Base-by-base conservation (phyloP, 129 eudicot genomes). In the Calendula officinalis region DNA sequence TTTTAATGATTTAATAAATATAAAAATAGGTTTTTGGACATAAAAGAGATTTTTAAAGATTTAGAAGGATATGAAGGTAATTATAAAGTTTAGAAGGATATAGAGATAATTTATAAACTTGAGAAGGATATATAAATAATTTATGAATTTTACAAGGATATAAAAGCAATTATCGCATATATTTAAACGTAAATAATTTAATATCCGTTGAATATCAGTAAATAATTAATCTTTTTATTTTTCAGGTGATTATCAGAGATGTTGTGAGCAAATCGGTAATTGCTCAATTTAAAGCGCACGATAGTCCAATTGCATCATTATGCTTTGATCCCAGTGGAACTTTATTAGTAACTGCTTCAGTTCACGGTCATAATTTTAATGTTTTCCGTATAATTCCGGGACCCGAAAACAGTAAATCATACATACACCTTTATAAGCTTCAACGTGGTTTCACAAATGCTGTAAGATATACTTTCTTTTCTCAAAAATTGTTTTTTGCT, bases 401-500 rank as follows among this genome's bases (percentile, higher is more conserved):
- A 22, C 43, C 66, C 56, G 85, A 80, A 68, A 64, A 78, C 5
- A 72, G 76, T 34, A 51, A 84, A 66, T 74, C 94, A 9, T 79
- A 82, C 51, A 53, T 81, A 35, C 98, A 91, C 56, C 94, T 91
- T 69, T 91, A 87, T 70, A 83, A 82, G 78, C 87, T 91, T 72
- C 96, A 87, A 64, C 96, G 98, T 43, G 98, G 98, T 55, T 56
- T 84, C 9, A 91, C 98, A 38, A 87, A 82, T 67, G 98, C 98
- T 27, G 98, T 91, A 85, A 78, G 84, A 56, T 38, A 34, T 48
- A 40, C 5, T 3, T 38, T 14, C 34, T 34, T 56, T 33, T 17
- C 42, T 65, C 30, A 22, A 22, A 22, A 22, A 22, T 22, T 70
- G 49, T n/a, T 49, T 45, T 70, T 36, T 5, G 17, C 57, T 36